phyloP scores from a whole-genome alignment of 306 rosid genomes.

The Vigna radiata region DNA sequence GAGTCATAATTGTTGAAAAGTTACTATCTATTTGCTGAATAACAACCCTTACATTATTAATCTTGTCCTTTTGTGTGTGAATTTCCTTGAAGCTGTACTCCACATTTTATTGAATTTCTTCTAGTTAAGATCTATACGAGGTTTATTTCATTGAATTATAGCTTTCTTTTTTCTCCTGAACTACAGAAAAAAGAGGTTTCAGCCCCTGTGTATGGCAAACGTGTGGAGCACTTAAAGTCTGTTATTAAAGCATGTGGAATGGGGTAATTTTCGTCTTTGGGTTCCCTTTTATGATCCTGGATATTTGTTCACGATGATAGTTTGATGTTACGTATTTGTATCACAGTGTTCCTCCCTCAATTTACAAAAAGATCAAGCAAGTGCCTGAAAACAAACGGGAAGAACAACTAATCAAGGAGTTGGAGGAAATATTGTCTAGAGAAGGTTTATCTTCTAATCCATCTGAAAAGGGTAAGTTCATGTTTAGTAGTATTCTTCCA shows the following conservation, averaged over 20 bases:
- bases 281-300: slow-evolving; percentile 37
- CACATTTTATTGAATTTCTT: slow-evolving; percentile 14
- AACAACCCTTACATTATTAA: slow-evolving; percentile 25
- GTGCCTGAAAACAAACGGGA: slow-evolving; percentile 87
- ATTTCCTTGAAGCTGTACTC: slow-evolving; percentile 33
- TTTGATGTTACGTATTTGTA: slow-evolving; percentile 43
- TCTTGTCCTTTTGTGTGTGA: not conserved
- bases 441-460: slow-evolving; percentile 92
- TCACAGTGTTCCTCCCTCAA: slow-evolving; percentile 79
- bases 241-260: slow-evolving; percentile 95
- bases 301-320: slow-evolving; percentile 41
- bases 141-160: slow-evolving; percentile 25
- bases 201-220: slow-evolving; percentile 80
- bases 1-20: slow-evolving; percentile 16
- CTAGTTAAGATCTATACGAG: slow-evolving; percentile 16
- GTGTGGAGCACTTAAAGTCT: slow-evolving; percentile 86
- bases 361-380: slow-evolving; percentile 92
- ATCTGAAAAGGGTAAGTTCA: slow-evolving; percentile 79
- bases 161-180: slow-evolving; percentile 25
- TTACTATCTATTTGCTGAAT: slow-evolving; percentile 29
- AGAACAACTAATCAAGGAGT: slow-evolving; percentile 75
- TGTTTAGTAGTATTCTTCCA: slow-evolving; percentile 27
- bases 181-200: slow-evolving; percentile 85
- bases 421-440: slow-evolving; percentile 81
- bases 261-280: slow-evolving; percentile 66